A percentile compares a stretch with the other conserved stretches of the same genome.
Evolutionary conservation across 352 stramenopile genomes (phyloP).

Genomic region (Phytopythium sindhum): DNA sequence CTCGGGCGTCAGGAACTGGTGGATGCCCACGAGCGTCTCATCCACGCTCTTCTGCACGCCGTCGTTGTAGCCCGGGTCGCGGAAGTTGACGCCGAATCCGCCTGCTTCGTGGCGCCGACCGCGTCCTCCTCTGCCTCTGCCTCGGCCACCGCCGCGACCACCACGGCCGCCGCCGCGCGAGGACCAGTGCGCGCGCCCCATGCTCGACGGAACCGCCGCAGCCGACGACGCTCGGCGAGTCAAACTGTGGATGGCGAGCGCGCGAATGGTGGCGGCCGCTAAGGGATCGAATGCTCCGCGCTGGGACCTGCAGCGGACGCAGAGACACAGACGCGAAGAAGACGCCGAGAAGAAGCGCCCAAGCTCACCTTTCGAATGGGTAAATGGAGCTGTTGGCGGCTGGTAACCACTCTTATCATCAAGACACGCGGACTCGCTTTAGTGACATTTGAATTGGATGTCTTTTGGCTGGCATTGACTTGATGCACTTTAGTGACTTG

Average conservation of each 20-base stretch:
- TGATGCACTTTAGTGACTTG: slow-evolving; percentile 4
- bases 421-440: background rate
- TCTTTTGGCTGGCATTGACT: background rate
- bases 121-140: slow-evolving; percentile 14
- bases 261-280: background rate
- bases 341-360: no score
- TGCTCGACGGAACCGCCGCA: background rate
- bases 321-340: background rate
- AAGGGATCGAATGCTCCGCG: background rate
- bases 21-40: slow-evolving; percentile 73
- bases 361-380: background rate
- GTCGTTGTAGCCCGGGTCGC: slow-evolving; percentile 68
- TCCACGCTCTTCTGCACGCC: slow-evolving; percentile 70
- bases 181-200: slow-evolving; percentile 16
- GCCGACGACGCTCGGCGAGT: background rate
- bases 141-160: slow-evolving; percentile 10
- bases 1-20: slow-evolving; percentile 53
- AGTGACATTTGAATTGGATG: background rate
- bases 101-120: slow-evolving; percentile 17
- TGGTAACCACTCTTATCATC: background rate
- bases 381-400: background rate
- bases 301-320: background rate
- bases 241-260: background rate
- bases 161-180: slow-evolving; percentile 17
- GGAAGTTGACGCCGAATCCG: slow-evolving; percentile 34